phyloP scores from a whole-genome alignment of 179 eudicot species.

The Gypsophila paniculata region DNA sequence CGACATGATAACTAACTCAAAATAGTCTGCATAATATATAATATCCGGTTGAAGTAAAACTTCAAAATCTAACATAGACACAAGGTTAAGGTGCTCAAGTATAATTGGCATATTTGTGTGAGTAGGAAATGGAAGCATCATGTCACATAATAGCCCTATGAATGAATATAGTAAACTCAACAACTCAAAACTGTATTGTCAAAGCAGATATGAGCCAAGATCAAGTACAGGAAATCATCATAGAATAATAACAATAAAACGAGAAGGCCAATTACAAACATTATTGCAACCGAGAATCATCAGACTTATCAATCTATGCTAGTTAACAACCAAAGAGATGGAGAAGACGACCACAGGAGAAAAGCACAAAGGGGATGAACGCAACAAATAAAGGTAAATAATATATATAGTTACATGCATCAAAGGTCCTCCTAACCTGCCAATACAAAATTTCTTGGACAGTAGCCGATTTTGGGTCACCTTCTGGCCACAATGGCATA shows the following conservation, averaged over 20 bases:
- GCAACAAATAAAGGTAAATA: not conserved
- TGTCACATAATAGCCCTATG: not conserved
- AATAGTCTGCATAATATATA: not conserved
- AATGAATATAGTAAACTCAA: not conserved
- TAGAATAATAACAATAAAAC: not conserved
- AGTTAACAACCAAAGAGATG: not conserved
- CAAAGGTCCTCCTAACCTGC: constrained; percentile 54
- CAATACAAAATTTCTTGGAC: constrained; percentile 89
- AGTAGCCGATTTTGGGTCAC: constrained; percentile 65
- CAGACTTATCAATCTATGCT: not conserved
- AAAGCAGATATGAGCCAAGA: not conserved
- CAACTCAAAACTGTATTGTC: not conserved
- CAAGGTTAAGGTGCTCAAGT: not conserved
- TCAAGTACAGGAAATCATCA: not conserved
- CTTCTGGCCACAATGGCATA: constrained; percentile 97
- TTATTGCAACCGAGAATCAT: not conserved
- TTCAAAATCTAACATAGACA: not conserved
- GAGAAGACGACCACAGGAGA: constrained; percentile 1
- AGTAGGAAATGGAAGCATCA: not conserved
- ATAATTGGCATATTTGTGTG: not conserved
- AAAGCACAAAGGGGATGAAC: not conserved
- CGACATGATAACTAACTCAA: not conserved
- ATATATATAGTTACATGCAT: not conserved
- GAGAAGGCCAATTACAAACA: not conserved
- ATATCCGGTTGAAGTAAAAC: not conserved